These are phyloP conservation scores for Cucumis hystrix DNA, from an alignment of 306 rosid genomes.

Conservation along the genomic window DNA sequence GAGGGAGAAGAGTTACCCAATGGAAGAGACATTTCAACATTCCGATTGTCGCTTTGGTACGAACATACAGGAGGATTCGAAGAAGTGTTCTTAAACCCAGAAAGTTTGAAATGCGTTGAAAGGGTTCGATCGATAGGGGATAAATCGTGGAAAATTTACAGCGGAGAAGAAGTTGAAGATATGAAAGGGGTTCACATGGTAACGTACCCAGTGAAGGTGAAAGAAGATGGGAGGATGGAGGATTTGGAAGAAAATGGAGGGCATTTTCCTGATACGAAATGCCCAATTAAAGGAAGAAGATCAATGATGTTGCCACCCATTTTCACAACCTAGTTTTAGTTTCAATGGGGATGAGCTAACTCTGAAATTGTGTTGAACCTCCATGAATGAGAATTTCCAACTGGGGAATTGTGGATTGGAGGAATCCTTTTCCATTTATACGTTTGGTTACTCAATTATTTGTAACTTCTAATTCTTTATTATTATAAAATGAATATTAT, in stretches of 20 bases:
- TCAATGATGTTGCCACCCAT: conserved; percentile 37
- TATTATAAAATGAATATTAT: too few species aligned
- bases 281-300: conserved; percentile 44
- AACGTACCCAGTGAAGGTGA: conserved; percentile 45
- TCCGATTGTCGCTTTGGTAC: conserved; percentile 71
- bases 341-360: neutral
- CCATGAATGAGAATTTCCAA: neutral
- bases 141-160: conserved; percentile 47
- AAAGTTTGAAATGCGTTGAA: conserved; percentile 27
- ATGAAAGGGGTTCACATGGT: conserved; percentile 76
- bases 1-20: conserved; percentile 6
- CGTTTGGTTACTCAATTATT: neutral
- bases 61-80: conserved; percentile 49
- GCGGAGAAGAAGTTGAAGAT: conserved; percentile 38
- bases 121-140: conserved; percentile 36
- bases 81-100: conserved; percentile 25
- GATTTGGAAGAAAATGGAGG: conserved; percentile 21
- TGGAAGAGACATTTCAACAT: conserved; percentile 38
- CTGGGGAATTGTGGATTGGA: neutral
- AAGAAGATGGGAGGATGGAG: conserved; percentile 40
- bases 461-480: neutral
- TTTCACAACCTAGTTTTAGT: conserved; percentile 39
- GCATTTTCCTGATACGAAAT: conserved; percentile 60
- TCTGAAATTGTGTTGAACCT: neutral
- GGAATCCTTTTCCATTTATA: neutral